These are phyloP conservation scores for Penstemon davidsonii DNA, from an alignment of 257 asterid species.

Conservation along the genomic window DNA sequence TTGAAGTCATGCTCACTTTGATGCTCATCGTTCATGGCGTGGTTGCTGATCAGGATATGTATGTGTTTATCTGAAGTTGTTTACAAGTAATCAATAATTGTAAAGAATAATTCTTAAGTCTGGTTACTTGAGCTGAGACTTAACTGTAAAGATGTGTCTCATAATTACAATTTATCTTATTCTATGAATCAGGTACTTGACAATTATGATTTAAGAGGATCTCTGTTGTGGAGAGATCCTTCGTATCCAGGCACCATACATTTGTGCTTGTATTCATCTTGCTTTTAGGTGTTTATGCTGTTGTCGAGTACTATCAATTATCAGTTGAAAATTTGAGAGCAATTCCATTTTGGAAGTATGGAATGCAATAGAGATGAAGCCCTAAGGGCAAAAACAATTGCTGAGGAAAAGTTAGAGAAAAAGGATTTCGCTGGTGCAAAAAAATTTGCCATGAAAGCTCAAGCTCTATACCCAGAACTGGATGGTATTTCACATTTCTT, in stretches of 20 bases:
- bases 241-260: slow-evolving; percentile 3
- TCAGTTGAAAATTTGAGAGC: slow-evolving; percentile 21
- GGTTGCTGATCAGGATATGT: neutral
- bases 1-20: slow-evolving; percentile 9
- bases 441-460: slow-evolving; percentile 67
- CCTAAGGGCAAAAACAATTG: slow-evolving; percentile 57
- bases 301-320: slow-evolving; percentile 22
- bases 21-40: neutral
- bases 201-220: slow-evolving; percentile 17
- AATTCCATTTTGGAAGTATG: slow-evolving; percentile 42
- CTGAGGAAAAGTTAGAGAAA: slow-evolving; percentile 56
- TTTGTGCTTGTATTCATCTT: slow-evolving; percentile 19
- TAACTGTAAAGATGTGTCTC: neutral
- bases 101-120: neutral
- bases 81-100: slow-evolving; percentile 3
- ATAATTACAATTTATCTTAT: neutral
- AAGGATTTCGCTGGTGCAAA: slow-evolving; percentile 63
- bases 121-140: neutral
- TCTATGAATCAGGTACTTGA: slow-evolving; percentile 32
- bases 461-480: slow-evolving; percentile 53
- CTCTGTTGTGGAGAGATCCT: slow-evolving; percentile 20
- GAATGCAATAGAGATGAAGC: slow-evolving; percentile 87
- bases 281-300: slow-evolving; percentile 16
- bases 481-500: slow-evolving; percentile 61
- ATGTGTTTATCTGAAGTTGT: slow-evolving; percentile 6